phyloP scores from a whole-genome alignment of 345 rosid genomes.

The Dipteronia sinensis region DNA sequence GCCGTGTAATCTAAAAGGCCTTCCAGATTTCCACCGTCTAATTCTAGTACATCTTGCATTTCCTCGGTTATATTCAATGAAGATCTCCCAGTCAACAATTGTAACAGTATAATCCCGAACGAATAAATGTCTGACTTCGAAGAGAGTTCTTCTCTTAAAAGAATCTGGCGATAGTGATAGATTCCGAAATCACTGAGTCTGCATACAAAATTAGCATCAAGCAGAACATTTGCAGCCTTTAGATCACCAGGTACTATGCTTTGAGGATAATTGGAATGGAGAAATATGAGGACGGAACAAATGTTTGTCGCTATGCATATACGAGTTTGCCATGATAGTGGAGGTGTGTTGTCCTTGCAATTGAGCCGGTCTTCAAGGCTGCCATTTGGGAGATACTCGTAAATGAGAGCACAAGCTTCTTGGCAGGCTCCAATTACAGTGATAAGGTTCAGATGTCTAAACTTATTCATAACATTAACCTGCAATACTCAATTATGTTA shows the following conservation, averaged over 20 bases:
- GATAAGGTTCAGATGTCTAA: too few species aligned
- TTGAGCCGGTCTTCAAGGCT: constrained; percentile 34
- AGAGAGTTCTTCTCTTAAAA: constrained; percentile 11
- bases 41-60: neutral
- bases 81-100: constrained; percentile 28
- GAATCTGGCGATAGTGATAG: constrained; percentile 18
- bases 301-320: constrained; percentile 32
- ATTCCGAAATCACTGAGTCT: constrained; percentile 28
- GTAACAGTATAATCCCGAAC: constrained; percentile 34
- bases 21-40: constrained; percentile 5
- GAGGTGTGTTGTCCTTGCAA: constrained; percentile 24
- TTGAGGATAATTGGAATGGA: constrained; percentile 27
- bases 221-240: constrained; percentile 29
- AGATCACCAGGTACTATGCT: constrained; percentile 27
- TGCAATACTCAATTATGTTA: too few species aligned
- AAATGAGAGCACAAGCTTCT: too few species aligned
- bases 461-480: too few species aligned
- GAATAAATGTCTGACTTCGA: constrained; percentile 29
- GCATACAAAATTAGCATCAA: constrained; percentile 33
- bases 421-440: too few species aligned
- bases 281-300: constrained; percentile 32
- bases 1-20: constrained; percentile 29
- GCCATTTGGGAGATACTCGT: too few species aligned
- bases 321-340: constrained; percentile 34
- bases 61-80: neutral